phyloP scores from a whole-genome alignment of 352 stramenopile genomes.

The Nothophytophthora sp. region DNA sequence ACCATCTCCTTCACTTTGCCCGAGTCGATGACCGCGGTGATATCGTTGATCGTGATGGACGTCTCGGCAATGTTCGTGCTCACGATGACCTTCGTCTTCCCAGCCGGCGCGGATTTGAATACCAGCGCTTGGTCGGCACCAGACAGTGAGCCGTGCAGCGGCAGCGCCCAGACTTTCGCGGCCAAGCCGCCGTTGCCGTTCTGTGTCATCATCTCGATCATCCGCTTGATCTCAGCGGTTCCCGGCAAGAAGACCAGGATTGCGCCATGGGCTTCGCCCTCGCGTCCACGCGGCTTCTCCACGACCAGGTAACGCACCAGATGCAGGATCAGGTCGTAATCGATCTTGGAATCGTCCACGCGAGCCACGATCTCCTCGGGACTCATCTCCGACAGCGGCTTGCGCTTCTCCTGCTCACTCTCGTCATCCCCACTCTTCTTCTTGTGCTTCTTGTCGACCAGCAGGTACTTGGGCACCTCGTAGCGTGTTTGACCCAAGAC shows the following conservation, averaged over 20 bases:
- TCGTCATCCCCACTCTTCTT: conserved; percentile 29
- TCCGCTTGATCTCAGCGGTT: conserved; percentile 80
- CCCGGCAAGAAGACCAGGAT: conserved; percentile 87
- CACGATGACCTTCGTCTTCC: conserved; percentile 85
- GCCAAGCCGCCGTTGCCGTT: conserved; percentile 30
- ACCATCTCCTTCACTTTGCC: conserved; percentile 90
- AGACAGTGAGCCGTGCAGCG: conserved; percentile 79
- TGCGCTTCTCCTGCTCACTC: conserved; percentile 19
- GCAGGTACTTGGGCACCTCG: conserved; percentile 57
- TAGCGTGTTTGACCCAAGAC: conserved; percentile 64
- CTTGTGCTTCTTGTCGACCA: conserved; percentile 60
- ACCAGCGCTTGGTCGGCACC: conserved; percentile 72
- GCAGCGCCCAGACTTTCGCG: conserved; percentile 59
- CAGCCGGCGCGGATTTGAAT: conserved; percentile 59
- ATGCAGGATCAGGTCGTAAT: conserved; percentile 93
- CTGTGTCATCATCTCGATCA: conserved; percentile 63
- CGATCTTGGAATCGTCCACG: conserved; percentile 91
- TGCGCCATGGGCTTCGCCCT: conserved; percentile 34
- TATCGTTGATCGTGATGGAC: conserved; percentile 90
- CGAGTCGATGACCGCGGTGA: conserved; percentile 85
- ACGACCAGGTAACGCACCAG: conserved; percentile 78
- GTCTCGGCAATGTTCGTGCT: conserved; percentile 91
- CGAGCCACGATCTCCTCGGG: conserved; percentile 57
- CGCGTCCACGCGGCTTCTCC: conserved; percentile 11
- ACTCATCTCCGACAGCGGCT: conserved; percentile 33